These are phyloP conservation scores for Colletotrichum liaoningense DNA, from an alignment of 2,329 filamentous ascomycete species.

Conservation along the genomic window DNA sequence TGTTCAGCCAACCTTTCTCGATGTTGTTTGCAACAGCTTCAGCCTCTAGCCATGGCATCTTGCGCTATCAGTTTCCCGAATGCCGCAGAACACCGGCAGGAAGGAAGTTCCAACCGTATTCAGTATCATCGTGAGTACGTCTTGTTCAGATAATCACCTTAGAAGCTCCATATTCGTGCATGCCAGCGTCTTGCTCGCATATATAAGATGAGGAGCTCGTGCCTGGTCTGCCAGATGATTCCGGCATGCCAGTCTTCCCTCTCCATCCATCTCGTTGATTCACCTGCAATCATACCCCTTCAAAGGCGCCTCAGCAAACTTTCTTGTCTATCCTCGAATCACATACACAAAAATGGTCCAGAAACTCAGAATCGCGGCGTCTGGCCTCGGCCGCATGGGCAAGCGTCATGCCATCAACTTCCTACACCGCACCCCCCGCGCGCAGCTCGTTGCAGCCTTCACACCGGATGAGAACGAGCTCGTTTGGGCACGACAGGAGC, in stretches of 20 bases:
- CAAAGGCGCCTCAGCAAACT: not conserved
- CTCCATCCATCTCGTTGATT: not conserved
- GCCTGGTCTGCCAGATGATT: not conserved
- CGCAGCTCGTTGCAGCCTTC: slow-evolving; percentile 61
- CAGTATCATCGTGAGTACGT: not conserved
- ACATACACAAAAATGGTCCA: slow-evolving; percentile 13
- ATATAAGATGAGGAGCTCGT: not conserved
- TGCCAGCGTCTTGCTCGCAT: not conserved
- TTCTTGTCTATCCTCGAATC: no score
- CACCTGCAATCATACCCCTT: not conserved
- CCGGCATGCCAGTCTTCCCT: not conserved
- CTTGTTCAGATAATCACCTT: not conserved
- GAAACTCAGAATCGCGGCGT: slow-evolving; percentile 56
- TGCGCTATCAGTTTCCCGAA: slow-evolving; percentile 7
- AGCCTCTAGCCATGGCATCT: slow-evolving; percentile 7
- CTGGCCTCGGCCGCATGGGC: slow-evolving; percentile 65
- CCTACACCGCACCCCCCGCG: slow-evolving; percentile 56
- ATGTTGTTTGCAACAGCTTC: slow-evolving; percentile 8
- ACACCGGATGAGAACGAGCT: slow-evolving; percentile 57
- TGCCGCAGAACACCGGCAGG: not conserved
- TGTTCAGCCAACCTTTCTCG: not conserved
- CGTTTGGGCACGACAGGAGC: slow-evolving; percentile 54
- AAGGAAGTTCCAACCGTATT: not conserved
- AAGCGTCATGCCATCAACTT: slow-evolving; percentile 62
- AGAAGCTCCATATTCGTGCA: slow-evolving; percentile 11